Evolutionary conservation across 164 flowering plant genomes (phyloP).

Genomic region (Nelumbo lutea): DNA sequence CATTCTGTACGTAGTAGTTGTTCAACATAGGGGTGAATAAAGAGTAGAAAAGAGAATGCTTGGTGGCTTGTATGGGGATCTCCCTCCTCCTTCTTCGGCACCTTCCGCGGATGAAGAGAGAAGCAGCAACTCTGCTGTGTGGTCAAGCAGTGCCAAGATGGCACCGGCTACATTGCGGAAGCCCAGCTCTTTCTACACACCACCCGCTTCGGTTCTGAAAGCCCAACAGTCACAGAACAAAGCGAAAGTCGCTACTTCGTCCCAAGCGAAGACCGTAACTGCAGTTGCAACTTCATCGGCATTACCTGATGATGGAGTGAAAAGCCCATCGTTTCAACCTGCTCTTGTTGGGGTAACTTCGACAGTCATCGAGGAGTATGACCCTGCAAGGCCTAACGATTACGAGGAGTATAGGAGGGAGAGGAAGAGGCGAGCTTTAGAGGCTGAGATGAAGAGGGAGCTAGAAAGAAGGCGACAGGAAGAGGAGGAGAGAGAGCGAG

Average conservation of each 20-base stretch:
- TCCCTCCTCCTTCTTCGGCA: constrained; percentile 64
- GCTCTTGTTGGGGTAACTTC: constrained; percentile 82
- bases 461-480: constrained; percentile 45
- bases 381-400: constrained; percentile 92
- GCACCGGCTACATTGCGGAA: constrained; percentile 93
- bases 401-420: constrained; percentile 84
- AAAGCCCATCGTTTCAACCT: constrained; percentile 25
- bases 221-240: constrained; percentile 34
- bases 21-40: not conserved
- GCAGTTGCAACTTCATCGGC: constrained; percentile 1
- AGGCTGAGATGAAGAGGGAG: constrained; percentile 63
- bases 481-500: constrained; percentile 61
- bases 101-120: constrained; percentile 55
- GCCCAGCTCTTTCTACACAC: constrained; percentile 46
- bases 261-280: constrained; percentile 16
- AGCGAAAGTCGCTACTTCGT: constrained; percentile 23
- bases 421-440: constrained; percentile 47
- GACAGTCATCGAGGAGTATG: constrained; percentile 82
- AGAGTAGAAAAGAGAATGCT: constrained; percentile 38
- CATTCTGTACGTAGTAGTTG: not conserved
- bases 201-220: constrained; percentile 56
- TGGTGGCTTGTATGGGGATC: constrained; percentile 92
- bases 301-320: constrained; percentile 16
- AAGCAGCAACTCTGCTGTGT: constrained; percentile 40
- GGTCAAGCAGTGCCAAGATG: constrained; percentile 87